These are phyloP conservation scores for Hygrocybe coccinea DNA, from an alignment of 768 basidiomycete genomes.

Conservation along the genomic window DNA sequence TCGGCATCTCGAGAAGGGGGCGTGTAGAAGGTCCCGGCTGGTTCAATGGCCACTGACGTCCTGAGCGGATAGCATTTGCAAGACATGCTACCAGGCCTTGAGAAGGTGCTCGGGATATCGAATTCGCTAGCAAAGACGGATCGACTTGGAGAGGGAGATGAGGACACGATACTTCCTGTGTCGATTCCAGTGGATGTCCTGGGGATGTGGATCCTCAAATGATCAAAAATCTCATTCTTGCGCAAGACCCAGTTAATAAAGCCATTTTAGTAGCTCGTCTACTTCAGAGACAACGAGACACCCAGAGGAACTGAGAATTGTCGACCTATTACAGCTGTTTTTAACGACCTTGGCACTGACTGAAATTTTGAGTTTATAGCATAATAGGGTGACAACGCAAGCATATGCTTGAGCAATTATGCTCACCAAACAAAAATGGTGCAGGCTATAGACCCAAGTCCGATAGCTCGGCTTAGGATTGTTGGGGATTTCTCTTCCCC, in stretches of 20 bases:
- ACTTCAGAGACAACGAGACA: too few species aligned
- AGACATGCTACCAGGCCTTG: not conserved
- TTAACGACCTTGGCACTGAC: too few species aligned
- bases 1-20: not conserved
- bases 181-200: too few species aligned
- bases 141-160: too few species aligned
- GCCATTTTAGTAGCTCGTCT: too few species aligned
- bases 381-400: not conserved
- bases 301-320: too few species aligned
- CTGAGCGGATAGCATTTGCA: not conserved
- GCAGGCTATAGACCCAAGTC: not conserved
- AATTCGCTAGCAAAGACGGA: not conserved
- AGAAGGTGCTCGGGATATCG: not conserved
- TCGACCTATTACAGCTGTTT: too few species aligned
- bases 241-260: too few species aligned
- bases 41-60: not conserved
- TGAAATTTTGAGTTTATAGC: too few species aligned
- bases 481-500: conserved; percentile 4
- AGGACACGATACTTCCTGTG: too few species aligned
- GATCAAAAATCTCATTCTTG: too few species aligned
- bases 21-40: not conserved
- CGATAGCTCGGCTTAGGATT: not conserved
- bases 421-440: not conserved
- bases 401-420: not conserved
- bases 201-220: too few species aligned